Evolutionary conservation across 1,139 yeast species (phyloP).

Genomic region (Saccharomyces uvarum): DNA sequence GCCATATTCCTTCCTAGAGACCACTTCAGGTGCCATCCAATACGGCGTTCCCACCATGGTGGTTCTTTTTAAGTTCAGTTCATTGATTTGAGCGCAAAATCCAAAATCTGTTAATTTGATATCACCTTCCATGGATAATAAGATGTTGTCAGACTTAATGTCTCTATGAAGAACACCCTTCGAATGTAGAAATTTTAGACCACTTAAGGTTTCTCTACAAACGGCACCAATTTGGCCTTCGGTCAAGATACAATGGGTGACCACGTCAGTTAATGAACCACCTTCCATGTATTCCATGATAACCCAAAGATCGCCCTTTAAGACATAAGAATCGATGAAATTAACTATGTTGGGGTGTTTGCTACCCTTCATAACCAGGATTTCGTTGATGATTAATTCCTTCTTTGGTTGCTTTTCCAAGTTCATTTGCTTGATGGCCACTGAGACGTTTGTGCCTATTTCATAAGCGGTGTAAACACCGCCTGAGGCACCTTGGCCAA

Average conservation of each 20-base stretch:
- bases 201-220: constrained; percentile 80
- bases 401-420: constrained; percentile 90
- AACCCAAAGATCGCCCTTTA: constrained; percentile 81
- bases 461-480: constrained; percentile 92
- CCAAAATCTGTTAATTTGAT: constrained; percentile 81
- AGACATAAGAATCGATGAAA: constrained; percentile 74
- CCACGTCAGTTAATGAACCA: constrained; percentile 91
- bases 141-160: constrained; percentile 87
- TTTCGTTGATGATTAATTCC: constrained; percentile 88
- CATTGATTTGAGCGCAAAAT: constrained; percentile 91
- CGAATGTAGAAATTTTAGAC: constrained; percentile 78
- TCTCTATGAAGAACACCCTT: constrained; percentile 95
- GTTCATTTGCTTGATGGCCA: constrained; percentile 94
- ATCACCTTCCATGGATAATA: constrained; percentile 74
- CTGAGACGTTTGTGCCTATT: constrained; percentile 50
- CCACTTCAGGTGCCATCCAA: constrained; percentile 99
- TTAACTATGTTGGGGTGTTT: constrained; percentile 89
- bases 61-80: constrained; percentile 74
- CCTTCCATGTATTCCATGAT: constrained; percentile 99
- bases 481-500: constrained; percentile 98
- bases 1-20: constrained; percentile 81
- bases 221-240: constrained; percentile 98
- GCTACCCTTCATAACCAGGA: constrained; percentile 86
- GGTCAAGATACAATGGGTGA: constrained; percentile 88
- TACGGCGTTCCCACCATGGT: constrained; percentile 99